A percentile compares a stretch with the other conserved stretches of the same genome.
Evolutionary conservation across 1,139 yeast species (phyloP).

Genomic region (Sugiyamaella japonica): DNA sequence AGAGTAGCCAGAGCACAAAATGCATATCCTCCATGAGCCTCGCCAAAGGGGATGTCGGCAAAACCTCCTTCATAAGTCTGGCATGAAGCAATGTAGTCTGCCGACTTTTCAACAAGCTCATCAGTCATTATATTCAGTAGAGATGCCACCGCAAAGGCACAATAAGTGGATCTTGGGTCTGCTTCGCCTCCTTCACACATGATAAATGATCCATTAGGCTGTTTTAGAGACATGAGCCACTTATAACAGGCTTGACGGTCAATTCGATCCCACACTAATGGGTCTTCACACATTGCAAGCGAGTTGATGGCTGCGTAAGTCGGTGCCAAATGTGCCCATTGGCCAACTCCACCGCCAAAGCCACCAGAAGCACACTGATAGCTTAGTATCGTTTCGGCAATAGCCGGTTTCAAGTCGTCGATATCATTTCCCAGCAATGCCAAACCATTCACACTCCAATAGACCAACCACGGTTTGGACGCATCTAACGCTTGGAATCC

Average conservation of each 20-base stretch:
- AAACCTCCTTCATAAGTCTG: conserved; percentile 97
- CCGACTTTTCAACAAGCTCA: conserved; percentile 55
- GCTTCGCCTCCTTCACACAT: conserved; percentile 81
- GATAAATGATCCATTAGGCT: conserved; percentile 66
- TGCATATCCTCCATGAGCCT: conserved; percentile 97
- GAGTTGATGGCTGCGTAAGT: conserved; percentile 77
- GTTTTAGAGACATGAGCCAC: conserved; percentile 71
- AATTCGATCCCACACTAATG: conserved; percentile 46
- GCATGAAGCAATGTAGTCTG: conserved; percentile 64
- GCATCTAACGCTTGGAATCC: conserved; percentile 65
- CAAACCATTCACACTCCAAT: conserved; percentile 74
- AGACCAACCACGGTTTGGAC: conserved; percentile 86
- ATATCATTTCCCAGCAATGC: conserved; percentile 43
- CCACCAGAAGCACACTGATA: conserved; percentile 54
- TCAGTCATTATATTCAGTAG: conserved; percentile 63
- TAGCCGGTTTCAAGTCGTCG: conserved; percentile 30
- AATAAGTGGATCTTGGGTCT: conserved; percentile 84
- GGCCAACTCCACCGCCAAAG: conserved; percentile 82
- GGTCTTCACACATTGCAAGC: conserved; percentile 55
- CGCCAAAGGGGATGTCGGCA: conserved; percentile 70
- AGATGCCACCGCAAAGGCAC: conserved; percentile 76
- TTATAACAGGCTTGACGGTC: conserved; percentile 50
- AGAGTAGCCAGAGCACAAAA: conserved; percentile 84
- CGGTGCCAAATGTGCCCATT: conserved; percentile 81
- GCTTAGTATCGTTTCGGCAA: conserved; percentile 38